Conservation (phyloP, 2,329 filamentous ascomycete species). For the Fusarium nurragi region DNA sequence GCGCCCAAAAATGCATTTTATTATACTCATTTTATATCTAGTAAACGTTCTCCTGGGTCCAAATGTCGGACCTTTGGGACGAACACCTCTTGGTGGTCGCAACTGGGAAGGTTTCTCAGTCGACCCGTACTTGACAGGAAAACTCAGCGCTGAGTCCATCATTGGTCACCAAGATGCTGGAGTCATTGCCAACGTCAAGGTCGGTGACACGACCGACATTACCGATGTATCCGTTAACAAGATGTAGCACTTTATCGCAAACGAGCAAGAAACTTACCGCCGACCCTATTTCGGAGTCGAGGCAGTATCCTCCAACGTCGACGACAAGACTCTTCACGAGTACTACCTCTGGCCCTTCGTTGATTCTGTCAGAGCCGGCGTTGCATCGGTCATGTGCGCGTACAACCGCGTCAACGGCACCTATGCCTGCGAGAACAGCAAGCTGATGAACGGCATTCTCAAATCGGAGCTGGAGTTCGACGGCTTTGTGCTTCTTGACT, state of each 20-base stretch:
- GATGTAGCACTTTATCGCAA: conserved; percentile 63
- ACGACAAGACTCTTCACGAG: conserved; percentile 73
- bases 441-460: conserved; percentile 73
- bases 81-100: conserved; percentile 75
- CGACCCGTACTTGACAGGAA: conserved; percentile 76
- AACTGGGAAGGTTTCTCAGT: conserved; percentile 81
- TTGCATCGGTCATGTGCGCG: conserved; percentile 70
- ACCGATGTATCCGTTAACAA: rapidly evolving
- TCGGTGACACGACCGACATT: neutral
- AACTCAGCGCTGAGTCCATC: conserved; percentile 76
- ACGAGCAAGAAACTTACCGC: conserved; percentile 68
- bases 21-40: conserved; percentile 3
- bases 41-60: conserved; percentile 77
- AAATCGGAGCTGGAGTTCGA: conserved; percentile 72
- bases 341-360: conserved; percentile 74
- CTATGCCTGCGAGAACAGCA: conserved; percentile 78
- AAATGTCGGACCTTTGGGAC: conserved; percentile 74
- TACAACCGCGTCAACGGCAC: conserved; percentile 78
- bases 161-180: conserved; percentile 80
- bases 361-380: conserved; percentile 66
- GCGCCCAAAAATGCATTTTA: rapidly evolving
- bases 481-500: conserved; percentile 75
- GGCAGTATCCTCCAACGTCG: conserved; percentile 68
- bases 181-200: conserved; percentile 79
- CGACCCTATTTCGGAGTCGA: conserved; percentile 56